A percentile compares a stretch with the other conserved stretches of the same genome.
Conservation (phyloP, 441 rosid genomes). For the Populus hybrid region DNA sequence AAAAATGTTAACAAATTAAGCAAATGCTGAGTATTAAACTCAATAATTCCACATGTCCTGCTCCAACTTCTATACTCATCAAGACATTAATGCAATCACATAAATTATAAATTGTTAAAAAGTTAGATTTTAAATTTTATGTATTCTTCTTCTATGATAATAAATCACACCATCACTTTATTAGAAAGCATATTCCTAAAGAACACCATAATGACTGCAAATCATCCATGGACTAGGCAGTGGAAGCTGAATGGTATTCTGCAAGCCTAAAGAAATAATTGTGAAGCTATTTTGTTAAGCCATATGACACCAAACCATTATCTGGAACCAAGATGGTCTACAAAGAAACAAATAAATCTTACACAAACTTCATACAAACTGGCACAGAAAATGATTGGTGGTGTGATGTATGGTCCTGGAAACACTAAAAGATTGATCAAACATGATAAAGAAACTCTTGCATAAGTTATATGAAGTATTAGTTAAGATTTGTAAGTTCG, state of each 20-base stretch:
- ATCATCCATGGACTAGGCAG: background rate
- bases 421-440: background rate
- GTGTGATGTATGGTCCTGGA: background rate
- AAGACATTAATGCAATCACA: background rate
- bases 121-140: background rate
- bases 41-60: background rate
- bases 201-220: background rate
- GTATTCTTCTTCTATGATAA: background rate
- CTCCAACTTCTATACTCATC: background rate
- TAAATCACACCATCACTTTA: background rate
- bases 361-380: background rate
- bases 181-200: background rate
- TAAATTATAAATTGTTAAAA: background rate
- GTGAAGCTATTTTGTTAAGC: background rate
- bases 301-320: background rate
- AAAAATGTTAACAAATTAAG: background rate
- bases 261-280: background rate
- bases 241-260: background rate
- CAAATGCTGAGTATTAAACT: background rate
- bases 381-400: background rate
- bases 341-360: background rate
- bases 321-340: background rate
- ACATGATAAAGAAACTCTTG: background rate
- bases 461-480: background rate
- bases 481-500: background rate